Conservation (phyloP, 345 rosid genomes). For the Aegle marmelos region DNA sequence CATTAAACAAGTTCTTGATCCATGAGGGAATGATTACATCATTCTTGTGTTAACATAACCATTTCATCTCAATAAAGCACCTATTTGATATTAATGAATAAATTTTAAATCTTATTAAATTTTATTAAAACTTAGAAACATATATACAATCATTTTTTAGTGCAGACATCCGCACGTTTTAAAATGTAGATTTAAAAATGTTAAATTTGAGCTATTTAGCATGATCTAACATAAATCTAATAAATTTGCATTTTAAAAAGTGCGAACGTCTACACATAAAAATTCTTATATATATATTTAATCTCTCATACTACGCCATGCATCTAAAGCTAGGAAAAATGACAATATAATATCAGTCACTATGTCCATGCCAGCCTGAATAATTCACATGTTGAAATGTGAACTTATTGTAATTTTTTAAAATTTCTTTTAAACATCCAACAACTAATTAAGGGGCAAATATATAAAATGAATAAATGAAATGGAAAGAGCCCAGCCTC, state of each 20-base stretch:
- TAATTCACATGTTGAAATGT: not conserved
- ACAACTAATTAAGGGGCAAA: not conserved
- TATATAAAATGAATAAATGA: too few relatives aligned
- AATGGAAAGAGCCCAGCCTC: not conserved
- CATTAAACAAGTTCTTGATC: not conserved
- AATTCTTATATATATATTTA: too few relatives aligned
- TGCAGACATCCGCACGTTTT: not conserved
- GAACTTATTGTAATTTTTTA: not conserved
- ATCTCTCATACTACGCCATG: not conserved
- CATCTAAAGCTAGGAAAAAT: not conserved
- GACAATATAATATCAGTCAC: not conserved
- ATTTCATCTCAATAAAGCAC: not conserved
- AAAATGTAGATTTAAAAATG: too few relatives aligned
- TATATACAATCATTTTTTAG: too few relatives aligned
- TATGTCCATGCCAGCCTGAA: not conserved
- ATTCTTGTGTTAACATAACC: not conserved
- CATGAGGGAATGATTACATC: not conserved
- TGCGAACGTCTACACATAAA: not conserved
- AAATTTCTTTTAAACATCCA: not conserved
- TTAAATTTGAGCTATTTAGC: too few relatives aligned
- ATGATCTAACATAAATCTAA: too few relatives aligned
- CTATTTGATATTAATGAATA: not conserved
- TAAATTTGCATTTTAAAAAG: too few relatives aligned
- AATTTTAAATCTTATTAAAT: not conserved
- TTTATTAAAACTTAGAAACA: too few relatives aligned